Base-by-base conservation (phyloP, 371 early-diverging fungal species). In the Entomophthora muscae region DNA sequence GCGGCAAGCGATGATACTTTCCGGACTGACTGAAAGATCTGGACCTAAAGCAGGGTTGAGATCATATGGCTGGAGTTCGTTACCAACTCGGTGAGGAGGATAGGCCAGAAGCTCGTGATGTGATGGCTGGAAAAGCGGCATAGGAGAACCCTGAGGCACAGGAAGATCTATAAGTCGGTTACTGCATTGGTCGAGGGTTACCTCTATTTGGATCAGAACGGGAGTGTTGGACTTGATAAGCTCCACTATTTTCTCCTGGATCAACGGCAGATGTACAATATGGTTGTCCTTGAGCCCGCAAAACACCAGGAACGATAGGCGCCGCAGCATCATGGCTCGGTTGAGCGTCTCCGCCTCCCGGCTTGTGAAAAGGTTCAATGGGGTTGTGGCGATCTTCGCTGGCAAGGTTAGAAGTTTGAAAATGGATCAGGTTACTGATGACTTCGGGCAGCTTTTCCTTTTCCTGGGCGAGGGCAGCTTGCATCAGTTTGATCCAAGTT, bases 201-300 rank as follows among this genome's bases (percentile, higher is more conserved):
- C 80, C 72, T 93, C 95, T 5, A 79, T 78, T 58, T 87, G 85
- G 10, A 93, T 83, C 64, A 80, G 73, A 64, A 82, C 83, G 1
- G 79, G 72, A 26, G 81, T 77, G 3, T 73, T 75, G 52, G 81
- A 68, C 68, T 91, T 91, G 54, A 93, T 67, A 62, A 91, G 70
- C 58, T 95, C 93, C 0, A 92, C 93, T 13, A 95, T 72, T 64
- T 90, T 90, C 65, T 92, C 93, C 68, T 91, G 91, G 26, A 95
- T 83, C 3, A 76, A 71, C 2, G 93, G 93, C 51, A 95, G 66
- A 42, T 83, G 81, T 0, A 83, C 78, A 1, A 87, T 70, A 67
- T 90, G 89, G 70, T 91, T 91, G 71, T 93, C 89, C 0, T 68
- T 67, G 0, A 76, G 69, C 0, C 89, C 91, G 26, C 83, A 78